Conservation (phyloP, 139 green algal genomes). For the Picocystis salinarum region DNA sequence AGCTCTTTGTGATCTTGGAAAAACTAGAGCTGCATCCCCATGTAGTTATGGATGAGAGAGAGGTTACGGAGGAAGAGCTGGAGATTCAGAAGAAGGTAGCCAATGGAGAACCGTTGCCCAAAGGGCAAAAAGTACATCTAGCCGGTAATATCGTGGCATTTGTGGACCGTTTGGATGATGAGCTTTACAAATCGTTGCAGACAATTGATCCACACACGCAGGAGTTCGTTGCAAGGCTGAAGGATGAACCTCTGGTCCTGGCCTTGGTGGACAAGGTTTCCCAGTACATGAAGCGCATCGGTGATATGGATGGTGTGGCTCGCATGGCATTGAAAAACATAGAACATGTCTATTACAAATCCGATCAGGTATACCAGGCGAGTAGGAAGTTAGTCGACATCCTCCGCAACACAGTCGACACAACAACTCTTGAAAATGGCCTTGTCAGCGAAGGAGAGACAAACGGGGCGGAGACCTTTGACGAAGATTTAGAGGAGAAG, state of each 20-base stretch:
- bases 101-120: slow-evolving; percentile 9
- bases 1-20: slow-evolving; percentile 40
- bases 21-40: slow-evolving; percentile 40
- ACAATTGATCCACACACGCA: slow-evolving; percentile 87
- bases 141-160: slow-evolving; percentile 87
- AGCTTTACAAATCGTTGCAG: slow-evolving; percentile 95
- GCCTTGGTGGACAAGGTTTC: slow-evolving; percentile 57
- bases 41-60: slow-evolving; percentile 51
- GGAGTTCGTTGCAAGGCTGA: slow-evolving; percentile 81
- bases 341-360: slow-evolving; percentile 98
- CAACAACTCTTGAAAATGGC: slow-evolving; percentile 1
- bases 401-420: slow-evolving; percentile 24
- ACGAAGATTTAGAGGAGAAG: slow-evolving; percentile 4
- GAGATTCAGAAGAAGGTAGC: slow-evolving; percentile 11
- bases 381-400: slow-evolving; percentile 47
- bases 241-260: slow-evolving; percentile 81
- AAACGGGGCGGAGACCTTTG: slow-evolving; percentile 1
- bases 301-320: slow-evolving; percentile 17
- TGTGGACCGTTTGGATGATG: slow-evolving; percentile 91
- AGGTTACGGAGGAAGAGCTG: slow-evolving; percentile 13
- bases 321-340: slow-evolving; percentile 55
- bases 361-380: slow-evolving; percentile 53
- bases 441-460: slow-evolving; percentile 6
- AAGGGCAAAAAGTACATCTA: slow-evolving; percentile 28
- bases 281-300: slow-evolving; percentile 23